Evolutionary conservation across 768 basidiomycete genomes (phyloP), one percentile per base, ranked within the genome.

Genomic region (Amanita subjunquillea): DNA sequence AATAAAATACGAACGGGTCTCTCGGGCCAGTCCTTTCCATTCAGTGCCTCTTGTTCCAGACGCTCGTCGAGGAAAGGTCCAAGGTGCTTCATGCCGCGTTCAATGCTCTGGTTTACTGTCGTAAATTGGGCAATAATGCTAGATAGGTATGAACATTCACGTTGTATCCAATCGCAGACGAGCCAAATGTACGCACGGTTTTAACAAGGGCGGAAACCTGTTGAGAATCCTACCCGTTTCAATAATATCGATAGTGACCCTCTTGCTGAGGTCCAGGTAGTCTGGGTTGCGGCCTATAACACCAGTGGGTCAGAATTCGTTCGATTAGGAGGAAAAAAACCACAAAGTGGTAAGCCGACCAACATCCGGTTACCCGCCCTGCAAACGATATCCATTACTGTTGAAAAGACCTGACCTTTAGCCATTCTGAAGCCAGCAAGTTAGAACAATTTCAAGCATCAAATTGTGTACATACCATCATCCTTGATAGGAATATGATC

Each of bases 281-380:
- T 58, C 60, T 2, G 51, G 54, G 51, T 63, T 46, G 27, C 61
- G 57, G 47, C 63, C 65, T 65, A 20, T 20, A 6, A 25, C 27
- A 44, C 10, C 9, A 20, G 17, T 25, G n/a, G 29, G 23, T 15
- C n/a, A 45, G n/a, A 29, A 27, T 46, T 46, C 10, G 2, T 22
- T 17, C 13, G 13, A 13, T 13, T 1, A 67, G 4, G 10, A 12
- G 10, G 12, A 10, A 10, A 40, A 51, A 4, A 17, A 38, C 44
- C 27, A 66, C 65, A 66, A 22, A 66, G 52, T 1, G 63, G 61
- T n/a, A 61, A 52, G 9, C 65, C 65, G 3, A 66, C 60, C 27
- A 66, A 60, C 34, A 59, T 57, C 2, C 65, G 55, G 30, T 60
- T 58, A 2, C 60, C 55, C 3, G 62, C 58, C 10, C 56, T 56